Conservation (phyloP, 176 grass and related monocot species). For the Musa schizocarpa region DNA sequence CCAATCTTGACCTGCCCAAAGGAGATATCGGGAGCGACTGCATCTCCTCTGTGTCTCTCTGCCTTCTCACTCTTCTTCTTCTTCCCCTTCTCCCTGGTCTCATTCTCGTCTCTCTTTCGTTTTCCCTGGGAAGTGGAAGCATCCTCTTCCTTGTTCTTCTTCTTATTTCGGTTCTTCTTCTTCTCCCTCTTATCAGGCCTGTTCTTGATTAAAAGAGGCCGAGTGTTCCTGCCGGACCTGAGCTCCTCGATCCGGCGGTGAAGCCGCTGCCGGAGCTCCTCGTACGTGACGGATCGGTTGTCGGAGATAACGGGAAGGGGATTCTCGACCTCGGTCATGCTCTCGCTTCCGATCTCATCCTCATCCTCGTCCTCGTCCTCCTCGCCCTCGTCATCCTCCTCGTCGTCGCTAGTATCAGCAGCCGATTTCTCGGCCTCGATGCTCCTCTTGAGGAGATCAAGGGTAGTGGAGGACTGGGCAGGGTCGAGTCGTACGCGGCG, state of each 20-base stretch:
- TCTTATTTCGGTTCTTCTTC: conserved; percentile 16
- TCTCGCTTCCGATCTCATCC: conserved; percentile 17
- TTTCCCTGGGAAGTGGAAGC: conserved; percentile 14
- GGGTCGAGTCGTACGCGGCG: conserved; percentile 63
- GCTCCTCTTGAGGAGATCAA: conserved; percentile 60
- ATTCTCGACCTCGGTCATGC: too few relatives aligned
- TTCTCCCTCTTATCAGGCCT: conserved; percentile 31
- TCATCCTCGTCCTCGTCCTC: background rate
- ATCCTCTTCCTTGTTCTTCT: conserved; percentile 16
- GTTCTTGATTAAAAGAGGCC: conserved; percentile 41
- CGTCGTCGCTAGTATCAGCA: background rate
- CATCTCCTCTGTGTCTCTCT: background rate
- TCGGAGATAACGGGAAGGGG: conserved; percentile 20
- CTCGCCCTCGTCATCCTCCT: background rate
- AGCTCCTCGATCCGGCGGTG: conserved; percentile 24
- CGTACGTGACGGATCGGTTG: conserved; percentile 52
- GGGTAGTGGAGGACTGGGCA: conserved; percentile 32
- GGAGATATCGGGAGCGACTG: conserved; percentile 28
- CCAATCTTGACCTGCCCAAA: conserved; percentile 51
- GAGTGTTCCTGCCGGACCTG: conserved; percentile 37
- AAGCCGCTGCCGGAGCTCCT: conserved; percentile 50
- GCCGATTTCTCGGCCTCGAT: conserved; percentile 5
- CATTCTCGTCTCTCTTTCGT: conserved; percentile 36
- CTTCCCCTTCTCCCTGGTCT: conserved; percentile 42
- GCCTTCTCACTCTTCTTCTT: conserved; percentile 21